These are phyloP conservation scores for Haematococcus lacustris DNA, from an alignment of 139 green algal species.

Conservation along the genomic window DNA sequence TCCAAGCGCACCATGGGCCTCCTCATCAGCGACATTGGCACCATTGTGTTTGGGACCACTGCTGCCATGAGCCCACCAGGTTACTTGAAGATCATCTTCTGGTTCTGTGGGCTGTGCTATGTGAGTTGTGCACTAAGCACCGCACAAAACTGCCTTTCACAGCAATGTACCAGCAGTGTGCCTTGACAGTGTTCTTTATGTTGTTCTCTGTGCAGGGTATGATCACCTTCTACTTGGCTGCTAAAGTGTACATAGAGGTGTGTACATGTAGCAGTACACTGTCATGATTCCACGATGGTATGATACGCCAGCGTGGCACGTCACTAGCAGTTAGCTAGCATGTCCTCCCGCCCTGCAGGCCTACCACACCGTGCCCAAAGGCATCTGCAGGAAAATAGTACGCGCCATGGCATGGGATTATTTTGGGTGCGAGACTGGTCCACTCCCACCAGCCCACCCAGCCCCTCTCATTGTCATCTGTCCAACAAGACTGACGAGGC, in stretches of 20 bases:
- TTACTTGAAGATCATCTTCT: neutral
- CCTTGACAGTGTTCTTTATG: slow-evolving; percentile 31
- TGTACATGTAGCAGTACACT: neutral
- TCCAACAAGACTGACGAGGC: neutral
- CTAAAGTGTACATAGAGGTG: no score
- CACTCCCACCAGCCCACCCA: slow-evolving; percentile 3
- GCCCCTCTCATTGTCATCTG: neutral
- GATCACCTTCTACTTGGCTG: slow-evolving; percentile 44
- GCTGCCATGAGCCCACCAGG: no score
- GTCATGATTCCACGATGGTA: neutral
- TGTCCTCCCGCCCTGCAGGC: slow-evolving; percentile 8
- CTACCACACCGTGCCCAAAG: slow-evolving; percentile 51
- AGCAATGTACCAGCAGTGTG: neutral
- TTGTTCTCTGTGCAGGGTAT: slow-evolving; percentile 30
- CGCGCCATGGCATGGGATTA: slow-evolving; percentile 35
- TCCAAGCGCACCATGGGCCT: no score
- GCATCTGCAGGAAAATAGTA: slow-evolving; percentile 33
- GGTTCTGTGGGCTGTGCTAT: neutral
- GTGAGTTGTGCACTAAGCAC: neutral
- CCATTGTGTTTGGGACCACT: no score
- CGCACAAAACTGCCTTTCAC: neutral
- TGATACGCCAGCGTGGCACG: neutral
- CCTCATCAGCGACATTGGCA: no score
- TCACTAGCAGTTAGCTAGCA: neutral
- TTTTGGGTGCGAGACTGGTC: slow-evolving; percentile 31